Conservation (phyloP, 2,329 filamentous ascomycete genomes). For the Juglanconis juglandina region DNA sequence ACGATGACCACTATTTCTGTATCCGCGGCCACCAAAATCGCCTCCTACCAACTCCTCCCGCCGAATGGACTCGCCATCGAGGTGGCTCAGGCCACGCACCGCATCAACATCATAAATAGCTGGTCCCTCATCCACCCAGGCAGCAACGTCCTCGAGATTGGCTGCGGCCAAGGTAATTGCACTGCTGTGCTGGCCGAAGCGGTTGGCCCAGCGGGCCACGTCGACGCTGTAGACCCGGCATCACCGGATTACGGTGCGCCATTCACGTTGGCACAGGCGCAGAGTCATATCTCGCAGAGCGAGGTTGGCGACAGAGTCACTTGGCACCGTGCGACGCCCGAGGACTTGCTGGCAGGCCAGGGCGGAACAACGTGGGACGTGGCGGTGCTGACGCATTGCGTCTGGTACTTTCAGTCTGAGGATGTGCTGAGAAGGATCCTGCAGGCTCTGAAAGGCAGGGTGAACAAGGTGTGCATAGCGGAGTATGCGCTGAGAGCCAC, state of each 20-base stretch:
- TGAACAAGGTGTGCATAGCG: conserved; percentile 37
- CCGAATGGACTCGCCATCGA: conserved; percentile 8
- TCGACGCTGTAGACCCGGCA: conserved; percentile 53
- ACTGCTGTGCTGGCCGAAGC: conserved; percentile 51
- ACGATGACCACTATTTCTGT: neutral
- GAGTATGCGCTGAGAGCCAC: conserved; percentile 44
- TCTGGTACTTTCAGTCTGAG: conserved; percentile 48
- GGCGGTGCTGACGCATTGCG: conserved; percentile 46
- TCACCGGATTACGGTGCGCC: conserved; percentile 38
- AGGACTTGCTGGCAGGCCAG: conserved; percentile 24
- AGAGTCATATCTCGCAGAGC: conserved; percentile 38
- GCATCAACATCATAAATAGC: conserved; percentile 31
- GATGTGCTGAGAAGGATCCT: conserved; percentile 35
- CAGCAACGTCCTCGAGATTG: conserved; percentile 51
- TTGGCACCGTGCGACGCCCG: conserved; percentile 38
- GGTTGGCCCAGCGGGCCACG: conserved; percentile 39
- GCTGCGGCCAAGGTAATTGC: conserved; percentile 58
- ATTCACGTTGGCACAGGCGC: conserved; percentile 47
- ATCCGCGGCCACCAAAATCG: conserved; percentile 4
- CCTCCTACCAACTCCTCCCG: conserved; percentile 5
- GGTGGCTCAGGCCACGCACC: conserved; percentile 28
- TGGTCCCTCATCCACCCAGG: conserved; percentile 35
- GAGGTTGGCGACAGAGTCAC: conserved; percentile 39
- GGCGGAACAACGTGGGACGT: conserved; percentile 35
- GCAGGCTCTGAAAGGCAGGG: conserved; percentile 30